Conservation (phyloP, 129 eudicot species). For the Tagetes patula region DNA sequence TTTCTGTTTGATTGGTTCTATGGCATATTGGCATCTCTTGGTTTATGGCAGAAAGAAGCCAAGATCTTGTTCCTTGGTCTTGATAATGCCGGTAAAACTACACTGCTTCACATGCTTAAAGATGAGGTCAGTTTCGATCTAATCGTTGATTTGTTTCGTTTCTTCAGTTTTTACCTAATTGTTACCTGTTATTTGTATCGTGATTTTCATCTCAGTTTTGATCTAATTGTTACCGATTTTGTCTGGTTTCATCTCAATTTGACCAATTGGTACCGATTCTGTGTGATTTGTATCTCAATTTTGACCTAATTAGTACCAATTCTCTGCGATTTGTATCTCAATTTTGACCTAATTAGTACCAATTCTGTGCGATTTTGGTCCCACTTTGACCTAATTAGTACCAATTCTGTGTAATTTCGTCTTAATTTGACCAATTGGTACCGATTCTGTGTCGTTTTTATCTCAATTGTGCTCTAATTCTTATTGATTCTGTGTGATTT, state of each 20-base stretch:
- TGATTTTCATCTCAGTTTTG: not conserved
- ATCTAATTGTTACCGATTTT: not conserved
- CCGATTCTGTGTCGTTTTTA: too few relatives aligned
- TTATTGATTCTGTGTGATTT: not conserved
- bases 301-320: not conserved
- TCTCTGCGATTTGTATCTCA: not conserved
- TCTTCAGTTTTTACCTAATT: too few relatives aligned
- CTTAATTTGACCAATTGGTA: not conserved
- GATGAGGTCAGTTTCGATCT: slow-evolving; percentile 16
- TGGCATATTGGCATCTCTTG: slow-evolving; percentile 22
- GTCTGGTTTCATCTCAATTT: not conserved
- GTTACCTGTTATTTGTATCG: not conserved
- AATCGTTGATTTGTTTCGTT: too few relatives aligned
- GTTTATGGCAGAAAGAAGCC: slow-evolving; percentile 27
- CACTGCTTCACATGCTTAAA: slow-evolving; percentile 27
- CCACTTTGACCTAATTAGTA: not conserved
- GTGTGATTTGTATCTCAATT: not conserved
- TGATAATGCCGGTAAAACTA: slow-evolving; percentile 28
- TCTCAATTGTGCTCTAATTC: not conserved
- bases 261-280: not conserved
- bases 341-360: not conserved
- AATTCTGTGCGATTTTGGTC: not conserved
- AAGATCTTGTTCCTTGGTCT: slow-evolving; percentile 27
- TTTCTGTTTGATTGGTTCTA: slow-evolving; percentile 27
- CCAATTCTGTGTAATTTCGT: not conserved